Evolutionary conservation across 768 basidiomycete genomes (phyloP).

Genomic region (Boletus tylopilopsis): DNA sequence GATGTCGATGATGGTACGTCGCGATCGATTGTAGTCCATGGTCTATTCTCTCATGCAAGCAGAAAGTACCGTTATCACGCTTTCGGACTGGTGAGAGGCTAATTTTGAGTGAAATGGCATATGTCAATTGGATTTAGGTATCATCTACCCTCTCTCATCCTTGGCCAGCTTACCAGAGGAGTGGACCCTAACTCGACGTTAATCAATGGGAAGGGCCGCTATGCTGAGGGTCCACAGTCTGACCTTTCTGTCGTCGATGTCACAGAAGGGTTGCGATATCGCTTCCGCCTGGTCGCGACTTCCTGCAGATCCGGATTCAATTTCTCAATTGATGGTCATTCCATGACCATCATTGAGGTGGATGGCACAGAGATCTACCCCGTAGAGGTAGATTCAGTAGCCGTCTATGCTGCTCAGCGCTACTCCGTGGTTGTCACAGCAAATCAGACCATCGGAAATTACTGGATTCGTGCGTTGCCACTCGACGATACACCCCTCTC

Average conservation of each 20-base stretch:
- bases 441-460: slow-evolving; percentile 43
- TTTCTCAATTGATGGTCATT: slow-evolving; percentile 1
- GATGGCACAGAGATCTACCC: background rate
- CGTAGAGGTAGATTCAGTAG: background rate
- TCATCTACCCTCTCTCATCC: background rate
- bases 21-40: background rate
- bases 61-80: slow-evolving; percentile 35
- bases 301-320: slow-evolving; percentile 38
- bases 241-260: slow-evolving; percentile 46
- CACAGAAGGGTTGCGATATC: slow-evolving; percentile 39
- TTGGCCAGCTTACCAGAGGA: background rate
- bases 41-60: background rate
- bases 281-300: slow-evolving; percentile 49
- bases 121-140: background rate
- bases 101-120: background rate
- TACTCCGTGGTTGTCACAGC: background rate
- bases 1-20: slow-evolving; percentile 42
- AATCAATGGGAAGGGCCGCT: slow-evolving; percentile 52
- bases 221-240: slow-evolving; percentile 36
- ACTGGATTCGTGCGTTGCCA: slow-evolving; percentile 51
- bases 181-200: slow-evolving; percentile 36
- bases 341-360: slow-evolving; percentile 2
- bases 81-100: background rate
- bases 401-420: slow-evolving; percentile 27
- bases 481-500: slow-evolving; percentile 26